A percentile compares a stretch with the other conserved stretches of the same genome.
Evolutionary conservation across 768 basidiomycete genomes (phyloP).

Genomic region (Xerocomus potaroensis): DNA sequence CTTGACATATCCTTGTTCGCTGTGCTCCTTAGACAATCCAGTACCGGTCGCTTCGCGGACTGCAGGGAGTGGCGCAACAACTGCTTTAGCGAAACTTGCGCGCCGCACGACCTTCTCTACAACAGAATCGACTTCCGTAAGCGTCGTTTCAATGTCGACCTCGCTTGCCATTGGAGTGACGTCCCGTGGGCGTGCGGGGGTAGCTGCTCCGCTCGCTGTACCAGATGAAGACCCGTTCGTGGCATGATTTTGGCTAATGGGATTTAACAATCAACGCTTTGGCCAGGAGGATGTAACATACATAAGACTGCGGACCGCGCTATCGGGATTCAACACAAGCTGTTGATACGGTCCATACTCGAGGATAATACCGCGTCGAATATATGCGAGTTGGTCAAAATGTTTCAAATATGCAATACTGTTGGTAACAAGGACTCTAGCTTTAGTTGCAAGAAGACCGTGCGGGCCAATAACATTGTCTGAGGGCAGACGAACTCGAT

Average conservation of each 20-base stretch:
- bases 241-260: slow-evolving; percentile 43
- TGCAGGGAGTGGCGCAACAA: not conserved
- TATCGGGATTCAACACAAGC: slow-evolving; percentile 54
- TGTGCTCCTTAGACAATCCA: slow-evolving; percentile 64
- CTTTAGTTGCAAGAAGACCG: slow-evolving; percentile 78
- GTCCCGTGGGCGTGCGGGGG: slow-evolving; percentile 41
- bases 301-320: slow-evolving; percentile 74
- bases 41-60: slow-evolving; percentile 26
- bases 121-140: slow-evolving; percentile 21
- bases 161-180: slow-evolving; percentile 18
- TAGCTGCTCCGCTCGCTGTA: slow-evolving; percentile 40
- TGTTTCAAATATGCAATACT: slow-evolving; percentile 75
- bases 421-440: slow-evolving; percentile 83
- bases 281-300: slow-evolving; percentile 32
- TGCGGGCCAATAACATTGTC: slow-evolving; percentile 85
- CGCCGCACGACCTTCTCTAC: not conserved
- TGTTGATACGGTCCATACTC: slow-evolving; percentile 66
- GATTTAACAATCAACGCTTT: not conserved
- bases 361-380: slow-evolving; percentile 81
- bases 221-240: slow-evolving; percentile 38
- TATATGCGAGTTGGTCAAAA: slow-evolving; percentile 69
- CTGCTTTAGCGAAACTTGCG: not conserved
- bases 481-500: slow-evolving; percentile 29
- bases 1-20: slow-evolving; percentile 80
- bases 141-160: slow-evolving; percentile 20